phyloP scores from a whole-genome alignment of 2,329 filamentous ascomycete genomes.

The Ophiocordyceps camponoti-rufipedis region DNA sequence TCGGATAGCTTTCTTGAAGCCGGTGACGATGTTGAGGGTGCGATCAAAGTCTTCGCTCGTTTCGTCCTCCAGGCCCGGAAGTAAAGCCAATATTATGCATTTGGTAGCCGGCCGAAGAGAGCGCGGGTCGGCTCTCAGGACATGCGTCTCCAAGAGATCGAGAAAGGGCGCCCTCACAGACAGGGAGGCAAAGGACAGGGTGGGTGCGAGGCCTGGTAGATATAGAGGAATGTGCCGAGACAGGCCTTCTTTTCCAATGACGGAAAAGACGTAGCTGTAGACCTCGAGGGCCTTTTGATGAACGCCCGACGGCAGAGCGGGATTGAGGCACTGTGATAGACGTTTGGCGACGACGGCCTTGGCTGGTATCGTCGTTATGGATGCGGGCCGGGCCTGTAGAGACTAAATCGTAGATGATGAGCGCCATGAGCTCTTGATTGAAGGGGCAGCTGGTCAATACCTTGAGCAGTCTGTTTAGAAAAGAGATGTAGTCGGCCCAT shows the following conservation, averaged over 20 bases:
- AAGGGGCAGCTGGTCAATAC: slow-evolving; percentile 21
- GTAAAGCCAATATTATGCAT: slow-evolving; percentile 69
- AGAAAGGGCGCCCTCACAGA: slow-evolving; percentile 77
- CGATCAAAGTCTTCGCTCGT: slow-evolving; percentile 94
- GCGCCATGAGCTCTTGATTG: not conserved
- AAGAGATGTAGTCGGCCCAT: slow-evolving; percentile 99
- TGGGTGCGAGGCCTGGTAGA: slow-evolving; percentile 73
- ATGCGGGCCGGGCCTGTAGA: slow-evolving; percentile 67
- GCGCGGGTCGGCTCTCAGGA: slow-evolving; percentile 51
- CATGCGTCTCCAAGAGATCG: slow-evolving; percentile 62
- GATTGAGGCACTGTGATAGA: slow-evolving; percentile 87
- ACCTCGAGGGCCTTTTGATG: slow-evolving; percentile 96
- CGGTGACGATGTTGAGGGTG: slow-evolving; percentile 61
- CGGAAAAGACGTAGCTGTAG: slow-evolving; percentile 73
- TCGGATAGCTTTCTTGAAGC: slow-evolving; percentile 52
- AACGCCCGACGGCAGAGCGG: slow-evolving; percentile 81
- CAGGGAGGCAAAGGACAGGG: slow-evolving; percentile 85
- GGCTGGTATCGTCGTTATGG: slow-evolving; percentile 56
- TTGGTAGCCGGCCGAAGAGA: slow-evolving; percentile 77
- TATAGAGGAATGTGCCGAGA: slow-evolving; percentile 73
- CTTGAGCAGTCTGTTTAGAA: slow-evolving; percentile 79
- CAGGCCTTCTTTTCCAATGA: slow-evolving; percentile 66
- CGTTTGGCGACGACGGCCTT: slow-evolving; percentile 75
- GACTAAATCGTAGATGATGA: slow-evolving; percentile 32
- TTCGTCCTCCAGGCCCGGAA: slow-evolving; percentile 88